Evolutionary conservation across 306 rosid genomes (phyloP), one percentile per base, ranked within the genome.

Genomic region (Spatholobus suberectus): DNA sequence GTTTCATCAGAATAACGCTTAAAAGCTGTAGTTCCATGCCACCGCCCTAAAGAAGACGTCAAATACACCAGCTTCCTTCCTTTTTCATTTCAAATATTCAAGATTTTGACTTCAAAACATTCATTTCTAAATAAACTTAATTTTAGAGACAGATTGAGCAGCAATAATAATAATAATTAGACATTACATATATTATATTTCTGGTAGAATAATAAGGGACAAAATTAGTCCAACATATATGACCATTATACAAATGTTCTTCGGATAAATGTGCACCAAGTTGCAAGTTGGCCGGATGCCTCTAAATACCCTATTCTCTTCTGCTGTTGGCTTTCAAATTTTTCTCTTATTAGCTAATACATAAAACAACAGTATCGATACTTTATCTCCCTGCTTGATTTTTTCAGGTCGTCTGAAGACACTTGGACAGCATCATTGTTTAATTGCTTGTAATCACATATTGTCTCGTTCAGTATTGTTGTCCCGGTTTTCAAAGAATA

Each of bases 291-390:
- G 69, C 49, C 38, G 41, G 8, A 79, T 46, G 66, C 76, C 68
- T 55, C 4, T 58, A 20, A 55, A 21, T 37, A 67, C 18, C 27
- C 18, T 5, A 55, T 37, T 47, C 65, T 77, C 18, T 49, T 70
- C 80, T 44, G n/a, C 3, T 59, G 11, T 20, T 15, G 24, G 41
- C 46, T 85, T 37, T 80, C 13, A 17, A 63, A 40, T 4, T 2
- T 82, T 63, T 23, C 44, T 26, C n/a, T 4, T 49, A 52, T 37
- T 38, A 29, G 58, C 67, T 85, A 80, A 57, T 10, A 77, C 68
- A 29, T 51, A 85, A 87, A 86, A 86, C 96, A 93, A 78, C 91
- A 91, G 73, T 80, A 54, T 23, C 80, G 35, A 46, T 62, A 58
- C 20, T 65, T 90, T 47, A 58, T 74, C 59, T 54, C 27, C 78